Percentiles rank a stretch among this genome's conserved stretches.
These are phyloP conservation scores for Mucor mucedo DNA, from an alignment of 371 early-diverging fungal genomes.

Conservation along the genomic window DNA sequence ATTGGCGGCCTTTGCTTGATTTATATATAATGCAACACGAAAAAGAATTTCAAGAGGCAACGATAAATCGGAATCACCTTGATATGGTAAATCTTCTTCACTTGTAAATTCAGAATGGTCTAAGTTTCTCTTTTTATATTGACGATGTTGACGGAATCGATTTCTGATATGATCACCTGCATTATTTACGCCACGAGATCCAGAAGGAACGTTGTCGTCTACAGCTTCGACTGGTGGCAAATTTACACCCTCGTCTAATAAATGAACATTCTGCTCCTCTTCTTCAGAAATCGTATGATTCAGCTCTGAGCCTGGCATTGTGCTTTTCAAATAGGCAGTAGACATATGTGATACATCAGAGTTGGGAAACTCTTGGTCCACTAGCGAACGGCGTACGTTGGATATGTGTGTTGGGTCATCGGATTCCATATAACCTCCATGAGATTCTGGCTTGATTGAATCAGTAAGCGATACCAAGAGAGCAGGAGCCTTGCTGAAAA, in stretches of 20 bases:
- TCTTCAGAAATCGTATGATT: slow-evolving; percentile 8
- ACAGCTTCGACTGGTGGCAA: slow-evolving; percentile 12
- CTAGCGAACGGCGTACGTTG: slow-evolving; percentile 39
- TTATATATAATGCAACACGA: slow-evolving; percentile 58
- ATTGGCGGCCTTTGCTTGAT: slow-evolving; percentile 47
- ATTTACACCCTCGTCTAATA: slow-evolving; percentile 17
- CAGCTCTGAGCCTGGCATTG: neutral
- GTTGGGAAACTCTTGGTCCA: slow-evolving; percentile 39
- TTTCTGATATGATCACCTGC: neutral
- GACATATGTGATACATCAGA: slow-evolving; percentile 27
- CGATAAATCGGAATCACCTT: slow-evolving; percentile 52
- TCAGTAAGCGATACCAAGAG: slow-evolving; percentile 25
- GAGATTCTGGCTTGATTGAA: slow-evolving; percentile 29
- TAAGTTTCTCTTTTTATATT: slow-evolving; percentile 13
- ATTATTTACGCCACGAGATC: neutral
- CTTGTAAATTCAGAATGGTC: slow-evolving; percentile 38
- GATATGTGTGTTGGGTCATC: slow-evolving; percentile 40
- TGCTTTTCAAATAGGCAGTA: slow-evolving; percentile 19
- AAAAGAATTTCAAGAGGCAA: slow-evolving; percentile 65
- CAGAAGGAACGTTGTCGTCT: slow-evolving; percentile 2
- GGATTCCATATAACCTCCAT: slow-evolving; percentile 32
- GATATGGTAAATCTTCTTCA: slow-evolving; percentile 48
- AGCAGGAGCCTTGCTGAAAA: slow-evolving; percentile 12
- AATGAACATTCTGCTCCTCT: slow-evolving; percentile 7
- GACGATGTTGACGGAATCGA: slow-evolving; percentile 26